Base-by-base conservation (phyloP, 441 rosid species). In the California macrophylla region DNA sequence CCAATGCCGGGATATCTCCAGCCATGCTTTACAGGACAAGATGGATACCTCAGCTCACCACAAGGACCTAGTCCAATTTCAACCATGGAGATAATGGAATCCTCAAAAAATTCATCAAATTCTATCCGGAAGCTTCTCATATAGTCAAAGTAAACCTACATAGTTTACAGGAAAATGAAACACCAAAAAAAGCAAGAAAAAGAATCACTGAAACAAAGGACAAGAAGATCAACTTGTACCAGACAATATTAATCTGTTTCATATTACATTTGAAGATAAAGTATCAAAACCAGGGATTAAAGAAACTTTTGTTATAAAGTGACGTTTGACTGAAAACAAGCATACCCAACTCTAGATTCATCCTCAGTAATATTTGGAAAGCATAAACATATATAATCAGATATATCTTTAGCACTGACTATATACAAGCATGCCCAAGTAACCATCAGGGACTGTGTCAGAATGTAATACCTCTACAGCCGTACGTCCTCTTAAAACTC, bases 1-100 rank as follows among this genome's bases (percentile, higher is more conserved):
- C 99, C 99, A 78, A 92, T 85, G 47, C 98, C 98, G 67, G 99
- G 98, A 82, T 90, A 92, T 75, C 98, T 88, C 99, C 99, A 95
- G 62, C 99, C 99, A 75, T 95, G 96, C 84, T 95, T 95, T 68
- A 92, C 94, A 69, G 98, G 96, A 80, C 84, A 87, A 47, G 99
- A 95, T 54, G 99, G 99, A 75, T 90, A 92, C 63, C 96, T 82
- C 64, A 92, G 85, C 84, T 92, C 97, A 71, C 99, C 98, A 72
- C 98, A 89, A 10, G 98, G 96, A 76, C 99, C 98, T 75, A 95
- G 81, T 76, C 99, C 99, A 76, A 95, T 79, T 74, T 85, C 95
- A 89, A 95, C 75, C 97, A 87, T 80, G 66, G 97, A 82, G 78
- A 95, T 84, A 42, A 83, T 74, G 73, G 87, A 88, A 65, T 82